Evolutionary conservation across 495 filamentous ascomycete species (phyloP).

Genomic region (Trichoderma virens): DNA sequence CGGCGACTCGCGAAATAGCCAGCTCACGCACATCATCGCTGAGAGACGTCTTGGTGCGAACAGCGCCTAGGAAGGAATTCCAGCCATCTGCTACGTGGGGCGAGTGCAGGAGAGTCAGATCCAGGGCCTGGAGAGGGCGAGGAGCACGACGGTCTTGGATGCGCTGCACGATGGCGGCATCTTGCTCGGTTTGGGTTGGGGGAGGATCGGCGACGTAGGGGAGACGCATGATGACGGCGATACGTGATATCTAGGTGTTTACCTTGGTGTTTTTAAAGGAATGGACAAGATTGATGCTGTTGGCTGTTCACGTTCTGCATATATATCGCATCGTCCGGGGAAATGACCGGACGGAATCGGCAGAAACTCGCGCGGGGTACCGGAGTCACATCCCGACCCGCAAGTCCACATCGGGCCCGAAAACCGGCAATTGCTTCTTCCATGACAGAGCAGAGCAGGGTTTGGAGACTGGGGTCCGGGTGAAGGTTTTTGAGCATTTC

Average conservation of each 20-base stretch:
- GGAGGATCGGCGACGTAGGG: conserved; percentile 58
- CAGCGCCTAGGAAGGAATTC: conserved; percentile 70
- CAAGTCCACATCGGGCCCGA: conserved; percentile 2
- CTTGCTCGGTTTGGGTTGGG: conserved; percentile 35
- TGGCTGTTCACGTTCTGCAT: too few relatives aligned
- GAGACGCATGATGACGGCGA: conserved; percentile 67
- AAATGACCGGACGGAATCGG: too few relatives aligned
- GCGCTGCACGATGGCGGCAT: conserved; percentile 50
- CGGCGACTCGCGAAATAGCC: conserved; percentile 67
- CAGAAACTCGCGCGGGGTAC: conserved; percentile 7
- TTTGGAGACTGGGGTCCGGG: too few relatives aligned
- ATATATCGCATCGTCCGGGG: not conserved
- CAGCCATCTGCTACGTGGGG: conserved; percentile 68
- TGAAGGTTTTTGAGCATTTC: too few relatives aligned
- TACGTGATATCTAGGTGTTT: conserved; percentile 6
- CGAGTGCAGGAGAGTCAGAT: conserved; percentile 66
- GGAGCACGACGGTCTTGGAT: conserved; percentile 57
- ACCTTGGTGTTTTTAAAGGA: not conserved
- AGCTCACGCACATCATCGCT: conserved; percentile 57
- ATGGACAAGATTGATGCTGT: too few relatives aligned
- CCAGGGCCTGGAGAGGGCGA: conserved; percentile 58
- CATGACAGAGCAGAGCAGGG: not conserved
- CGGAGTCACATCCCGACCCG: not conserved
- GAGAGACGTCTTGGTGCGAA: conserved; percentile 58
- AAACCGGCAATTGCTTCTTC: not conserved